Base-by-base conservation (phyloP, 352 stramenopile species). In the Globisporangium emineosum region DNA sequence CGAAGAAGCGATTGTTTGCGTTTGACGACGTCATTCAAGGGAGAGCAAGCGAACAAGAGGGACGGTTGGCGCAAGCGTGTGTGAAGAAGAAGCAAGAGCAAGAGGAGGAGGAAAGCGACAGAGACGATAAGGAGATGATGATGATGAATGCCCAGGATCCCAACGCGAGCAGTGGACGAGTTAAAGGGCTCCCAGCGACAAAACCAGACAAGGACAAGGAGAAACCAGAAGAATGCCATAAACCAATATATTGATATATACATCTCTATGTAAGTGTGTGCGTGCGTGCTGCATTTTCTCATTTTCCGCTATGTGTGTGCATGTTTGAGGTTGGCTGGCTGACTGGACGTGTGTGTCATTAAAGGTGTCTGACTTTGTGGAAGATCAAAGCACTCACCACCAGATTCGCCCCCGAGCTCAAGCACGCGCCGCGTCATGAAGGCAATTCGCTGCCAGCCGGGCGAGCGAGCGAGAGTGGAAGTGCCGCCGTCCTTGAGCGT, bases 191-290 rank as follows among this genome's bases (percentile, higher is more conserved):
- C 52, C 29, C 19, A 37, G 27, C 27, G 29, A 40, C 51, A 10
- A 37, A 13, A 19, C 51, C 7, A 57, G 29, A 57, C 2, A 42
- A 32, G 23, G 21, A 32, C 10, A 35, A 55, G n/a, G n/a, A 33
- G 4, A 55, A 32, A 29, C 45, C 27, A 55, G 23, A 45, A 58
- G 40, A 43, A 58, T 45, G 52, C 19, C 29, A 43, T 58, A 58
- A 58, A 58, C 52, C 52, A 58, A 58, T 58, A 58, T 58, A 58
- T 58, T 58, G 52, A 58, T 58, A 58, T 45, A 42, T 30, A 57
- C 43, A 42, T 57, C 19, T 45, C 15, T 23, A 47, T 47, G 19
- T 30, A 19, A 17, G 25, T 21, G 27, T 40, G 25, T 25, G 17
- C 6, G n/a, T 52, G n/a, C 45, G 21, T 29, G 42, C 19, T 49